Evolutionary conservation across 371 early-diverging fungal genomes (phyloP), one percentile per base, ranked within the genome.

Genomic region (Mucor piriformis): DNA sequence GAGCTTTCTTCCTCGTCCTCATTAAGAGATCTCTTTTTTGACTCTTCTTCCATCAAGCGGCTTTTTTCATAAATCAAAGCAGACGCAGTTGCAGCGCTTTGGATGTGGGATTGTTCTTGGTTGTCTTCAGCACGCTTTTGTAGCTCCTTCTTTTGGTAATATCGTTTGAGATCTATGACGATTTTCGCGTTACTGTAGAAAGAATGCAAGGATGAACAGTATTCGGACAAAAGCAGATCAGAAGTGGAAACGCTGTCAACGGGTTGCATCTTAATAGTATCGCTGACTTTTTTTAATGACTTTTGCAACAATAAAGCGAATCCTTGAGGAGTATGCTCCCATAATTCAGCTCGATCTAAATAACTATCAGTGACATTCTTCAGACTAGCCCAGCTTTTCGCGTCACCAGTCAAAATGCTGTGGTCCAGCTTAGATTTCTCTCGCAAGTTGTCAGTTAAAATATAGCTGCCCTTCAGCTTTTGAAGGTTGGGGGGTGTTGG

Each of bases 141-240:
- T 15, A 57, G 37, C 25, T 57, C 57, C 57, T 23, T 38, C 37
- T 35, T 57, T n/a, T 48, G 57, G 37, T 57, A 57, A 48, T 25
- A 48, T 35, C 16, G 3, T 12, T 37, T 37, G 13, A 37, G 11
- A 37, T 6, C 37, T 4, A 4, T 37, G 12, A 37, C 3, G 37
- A 37, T 37, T 12, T 3, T 6, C 12, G 37, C 0, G 12, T 3
- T 0, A 1, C 1, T 6, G n/a, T 37, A 37, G 12, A 37, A 3
- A 12, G n/a, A 6, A 37, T 37, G 6, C 3, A 37, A 11, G 11
- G 37, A 37, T 37, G 37, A 37, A 11, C 37, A 37, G 37, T 37
- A 37, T 37, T 37, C 6, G 3, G 3, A 6, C 37, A 37, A 37
- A 11, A 37, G 37, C 3, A 37, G 37, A 3, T 37, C 37, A 37